Evolutionary conservation across 2,329 filamentous ascomycete species (phyloP).

Genomic region (Pseudogymnoascus pannorum): DNA sequence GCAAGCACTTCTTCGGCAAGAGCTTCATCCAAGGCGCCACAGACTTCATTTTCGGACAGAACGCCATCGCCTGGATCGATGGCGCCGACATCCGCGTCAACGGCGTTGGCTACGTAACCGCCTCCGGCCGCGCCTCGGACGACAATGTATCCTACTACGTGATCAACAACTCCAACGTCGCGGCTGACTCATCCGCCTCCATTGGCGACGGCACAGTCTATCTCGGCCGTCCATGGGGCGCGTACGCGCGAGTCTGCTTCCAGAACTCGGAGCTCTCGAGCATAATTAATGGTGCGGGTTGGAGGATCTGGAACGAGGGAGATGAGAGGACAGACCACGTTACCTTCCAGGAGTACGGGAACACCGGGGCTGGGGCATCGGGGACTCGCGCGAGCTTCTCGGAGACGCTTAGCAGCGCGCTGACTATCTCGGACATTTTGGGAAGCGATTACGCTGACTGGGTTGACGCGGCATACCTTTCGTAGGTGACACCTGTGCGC

Average conservation of each 20-base stretch:
- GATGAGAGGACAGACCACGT: conserved; percentile 39
- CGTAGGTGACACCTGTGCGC: conserved; percentile 14
- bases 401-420: conserved; percentile 32
- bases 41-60: conserved; percentile 54
- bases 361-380: conserved; percentile 42
- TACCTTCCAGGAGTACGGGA: conserved; percentile 45
- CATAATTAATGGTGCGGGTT: conserved; percentile 46
- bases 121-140: conserved; percentile 35
- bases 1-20: conserved; percentile 48
- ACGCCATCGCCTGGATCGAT: conserved; percentile 45
- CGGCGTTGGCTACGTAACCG: conserved; percentile 40
- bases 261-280: conserved; percentile 39
- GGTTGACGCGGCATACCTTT: conserved; percentile 37
- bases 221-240: conserved; percentile 46
- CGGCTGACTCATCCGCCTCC: conserved; percentile 32
- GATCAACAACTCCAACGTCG: conserved; percentile 45
- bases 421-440: conserved; percentile 38
- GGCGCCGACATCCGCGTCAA: conserved; percentile 39
- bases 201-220: conserved; percentile 37
- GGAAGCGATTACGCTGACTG: conserved; percentile 36
- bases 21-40: conserved; percentile 50
- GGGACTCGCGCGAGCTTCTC: conserved; percentile 43
- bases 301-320: conserved; percentile 40
- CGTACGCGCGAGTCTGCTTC: conserved; percentile 44
- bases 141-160: conserved; percentile 43